Percentiles rank a stretch among this genome's conserved stretches.
Evolutionary conservation across 352 stramenopile genomes (phyloP).

Genomic region (Globisporangium spinosum): DNA sequence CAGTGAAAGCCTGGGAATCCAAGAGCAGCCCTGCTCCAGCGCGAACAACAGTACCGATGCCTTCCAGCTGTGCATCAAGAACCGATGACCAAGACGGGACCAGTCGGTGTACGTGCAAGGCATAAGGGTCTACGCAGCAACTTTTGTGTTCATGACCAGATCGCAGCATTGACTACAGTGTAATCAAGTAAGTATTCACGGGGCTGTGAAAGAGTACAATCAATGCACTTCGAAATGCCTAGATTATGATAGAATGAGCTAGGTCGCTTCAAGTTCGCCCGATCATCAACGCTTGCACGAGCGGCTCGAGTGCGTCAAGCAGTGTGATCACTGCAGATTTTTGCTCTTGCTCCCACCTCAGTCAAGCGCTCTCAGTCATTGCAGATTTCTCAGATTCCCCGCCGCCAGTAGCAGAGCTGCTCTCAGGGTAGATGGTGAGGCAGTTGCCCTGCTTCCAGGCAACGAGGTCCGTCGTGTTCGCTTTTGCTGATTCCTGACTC

Average conservation of each 20-base stretch:
- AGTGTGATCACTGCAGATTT: constrained; percentile 19
- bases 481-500: background rate
- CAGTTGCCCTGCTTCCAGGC: constrained; percentile 30
- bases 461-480: constrained; percentile 15
- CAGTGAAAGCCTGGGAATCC: constrained; percentile 32
- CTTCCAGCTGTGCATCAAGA: constrained; percentile 39
- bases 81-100: background rate
- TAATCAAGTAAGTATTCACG: background rate
- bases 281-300: constrained; percentile 29
- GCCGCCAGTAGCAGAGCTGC: background rate
- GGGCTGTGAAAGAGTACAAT: background rate
- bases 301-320: constrained; percentile 25
- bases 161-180: background rate
- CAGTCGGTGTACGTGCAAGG: background rate
- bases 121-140: background rate
- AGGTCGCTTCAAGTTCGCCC: background rate
- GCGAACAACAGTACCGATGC: constrained; percentile 52
- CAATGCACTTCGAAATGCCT: background rate
- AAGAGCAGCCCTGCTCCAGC: constrained; percentile 47
- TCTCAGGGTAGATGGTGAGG: constrained; percentile 31
- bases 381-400: constrained; percentile 6
- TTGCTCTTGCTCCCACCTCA: constrained; percentile 3
- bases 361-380: constrained; percentile 11
- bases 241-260: background rate
- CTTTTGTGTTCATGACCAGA: background rate